Conservation (phyloP, 352 stramenopile species). For the Globisporangium radiosum region DNA sequence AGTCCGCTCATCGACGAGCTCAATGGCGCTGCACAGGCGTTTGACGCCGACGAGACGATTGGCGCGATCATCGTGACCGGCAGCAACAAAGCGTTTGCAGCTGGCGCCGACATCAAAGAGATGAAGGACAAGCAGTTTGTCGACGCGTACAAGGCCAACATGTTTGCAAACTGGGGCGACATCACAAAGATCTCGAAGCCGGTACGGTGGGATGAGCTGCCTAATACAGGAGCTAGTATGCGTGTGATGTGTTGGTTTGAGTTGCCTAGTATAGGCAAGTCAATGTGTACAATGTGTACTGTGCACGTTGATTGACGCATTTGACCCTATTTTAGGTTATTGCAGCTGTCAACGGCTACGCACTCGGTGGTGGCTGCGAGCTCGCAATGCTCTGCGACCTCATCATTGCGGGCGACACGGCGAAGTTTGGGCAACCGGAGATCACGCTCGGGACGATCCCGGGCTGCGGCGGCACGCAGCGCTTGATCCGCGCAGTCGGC, state of each 20-base stretch:
- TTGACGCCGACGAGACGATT: conserved; percentile 91
- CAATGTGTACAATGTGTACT: background rate
- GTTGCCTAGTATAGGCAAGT: too few species aligned
- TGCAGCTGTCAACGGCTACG: conserved; percentile 97
- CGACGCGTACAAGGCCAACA: conserved; percentile 92
- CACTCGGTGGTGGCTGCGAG: conserved; percentile 96
- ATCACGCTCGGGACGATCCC: conserved; percentile 98
- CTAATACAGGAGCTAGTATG: too few species aligned
- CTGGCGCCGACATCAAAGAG: conserved; percentile 96
- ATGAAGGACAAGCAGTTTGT: conserved; percentile 94
- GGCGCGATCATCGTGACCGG: conserved; percentile 96
- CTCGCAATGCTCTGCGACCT: conserved; percentile 99
- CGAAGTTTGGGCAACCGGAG: conserved; percentile 98
- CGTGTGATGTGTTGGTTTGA: background rate
- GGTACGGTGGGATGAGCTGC: conserved; percentile 28
- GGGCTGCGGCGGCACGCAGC: conserved; percentile 94
- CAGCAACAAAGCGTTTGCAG: conserved; percentile 95
- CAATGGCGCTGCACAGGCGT: conserved; percentile 88
- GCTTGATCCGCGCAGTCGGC: conserved; percentile 94
- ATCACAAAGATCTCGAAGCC: conserved; percentile 94
- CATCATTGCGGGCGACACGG: conserved; percentile 93
- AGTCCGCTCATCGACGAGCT: conserved; percentile 93
- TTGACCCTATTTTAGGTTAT: conserved; percentile 52
- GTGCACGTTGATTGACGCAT: background rate
- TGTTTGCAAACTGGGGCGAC: conserved; percentile 96